Evolutionary conservation across 345 rosid species (phyloP), one percentile per base, ranked within the genome.

Genomic region (Lenwebbia sp.): DNA sequence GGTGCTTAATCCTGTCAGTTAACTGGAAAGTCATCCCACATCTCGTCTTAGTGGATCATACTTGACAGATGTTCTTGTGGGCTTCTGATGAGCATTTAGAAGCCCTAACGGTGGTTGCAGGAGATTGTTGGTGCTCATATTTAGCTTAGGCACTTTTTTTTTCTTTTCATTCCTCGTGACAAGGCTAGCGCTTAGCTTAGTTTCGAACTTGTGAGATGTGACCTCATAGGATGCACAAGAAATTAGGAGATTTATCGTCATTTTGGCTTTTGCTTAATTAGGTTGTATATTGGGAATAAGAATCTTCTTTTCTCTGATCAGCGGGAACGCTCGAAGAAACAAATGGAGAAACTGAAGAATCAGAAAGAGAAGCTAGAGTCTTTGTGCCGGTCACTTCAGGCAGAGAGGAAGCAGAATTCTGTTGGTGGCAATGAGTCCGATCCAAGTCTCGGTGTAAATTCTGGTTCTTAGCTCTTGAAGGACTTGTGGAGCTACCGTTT

Each of bases 341-440:
- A 90, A 83, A 87, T 96, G 87, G 96, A 95, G 93, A 97, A 93
- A 91, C 91, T 93, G 37, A 97, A 92, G 93, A 97, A 97, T 83
- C 99, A 97, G 90, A 97, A 97, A 89, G 97, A 93, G 60, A 96
- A 92, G 91, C 95, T 95, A 53, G 99, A 97, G 89, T 95, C 96
- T 14, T 90, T 95, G 85, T 97, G 97, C 90, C 92, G 98, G 82
- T 93, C 97, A n/a, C 98, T 95, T 87, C 99, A 95, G 88, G 96
- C 97, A 15, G 98, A 97, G 90, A 91, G 98, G 91, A 95, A 92
- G 87, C 97, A 92, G 85, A 91, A 87, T 78, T 70, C 92, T 1
- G 74, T 25, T 4, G 89, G 70, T 52, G 83, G 88, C 88, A 91
- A 74, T 87, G 82, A 74, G 87, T 81, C 90, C 0, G 92, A 91